A percentile compares a stretch with the other conserved stretches of the same genome.
These are phyloP conservation scores for Knufia petricola DNA, from an alignment of 2,329 filamentous ascomycete genomes.

Conservation along the genomic window DNA sequence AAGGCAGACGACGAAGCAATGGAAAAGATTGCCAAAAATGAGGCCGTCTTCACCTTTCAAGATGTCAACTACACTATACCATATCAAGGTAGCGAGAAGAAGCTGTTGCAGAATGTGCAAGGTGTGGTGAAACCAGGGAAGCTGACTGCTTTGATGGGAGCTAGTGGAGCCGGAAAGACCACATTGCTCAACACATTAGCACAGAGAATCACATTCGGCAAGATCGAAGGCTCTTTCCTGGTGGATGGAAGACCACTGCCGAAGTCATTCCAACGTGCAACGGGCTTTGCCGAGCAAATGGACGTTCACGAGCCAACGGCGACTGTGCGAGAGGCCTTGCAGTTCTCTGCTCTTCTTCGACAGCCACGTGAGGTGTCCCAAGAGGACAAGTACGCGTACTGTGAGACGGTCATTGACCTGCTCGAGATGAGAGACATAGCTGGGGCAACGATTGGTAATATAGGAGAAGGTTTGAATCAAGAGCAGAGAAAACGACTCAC, in stretches of 20 bases:
- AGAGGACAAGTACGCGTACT: constrained; percentile 58
- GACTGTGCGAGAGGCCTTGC: constrained; percentile 57
- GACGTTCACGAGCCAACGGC: constrained; percentile 58
- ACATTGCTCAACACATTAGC: constrained; percentile 40
- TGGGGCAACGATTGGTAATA: constrained; percentile 52
- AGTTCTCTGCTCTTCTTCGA: constrained; percentile 56
- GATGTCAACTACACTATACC: constrained; percentile 63
- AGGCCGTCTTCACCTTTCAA: constrained; percentile 76
- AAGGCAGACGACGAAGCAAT: constrained; percentile 23
- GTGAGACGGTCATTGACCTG: constrained; percentile 58
- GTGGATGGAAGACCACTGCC: constrained; percentile 38
- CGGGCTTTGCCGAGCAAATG: constrained; percentile 52
- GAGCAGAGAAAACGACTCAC: constrained; percentile 59
- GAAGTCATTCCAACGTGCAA: constrained; percentile 43
- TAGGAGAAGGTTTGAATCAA: constrained; percentile 51
- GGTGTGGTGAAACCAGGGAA: constrained; percentile 70
- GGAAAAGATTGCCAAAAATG: constrained; percentile 50
- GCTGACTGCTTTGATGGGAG: constrained; percentile 70
- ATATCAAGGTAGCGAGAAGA: constrained; percentile 34
- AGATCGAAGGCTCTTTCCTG: constrained; percentile 35
- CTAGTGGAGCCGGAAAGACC: constrained; percentile 37
- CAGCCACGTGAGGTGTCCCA: constrained; percentile 49
- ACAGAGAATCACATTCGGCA: constrained; percentile 36
- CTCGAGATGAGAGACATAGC: constrained; percentile 60
- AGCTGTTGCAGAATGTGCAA: constrained; percentile 50